Conservation (phyloP, 73 alveolate genomes). For the Paramecium tetraurelia region DNA sequence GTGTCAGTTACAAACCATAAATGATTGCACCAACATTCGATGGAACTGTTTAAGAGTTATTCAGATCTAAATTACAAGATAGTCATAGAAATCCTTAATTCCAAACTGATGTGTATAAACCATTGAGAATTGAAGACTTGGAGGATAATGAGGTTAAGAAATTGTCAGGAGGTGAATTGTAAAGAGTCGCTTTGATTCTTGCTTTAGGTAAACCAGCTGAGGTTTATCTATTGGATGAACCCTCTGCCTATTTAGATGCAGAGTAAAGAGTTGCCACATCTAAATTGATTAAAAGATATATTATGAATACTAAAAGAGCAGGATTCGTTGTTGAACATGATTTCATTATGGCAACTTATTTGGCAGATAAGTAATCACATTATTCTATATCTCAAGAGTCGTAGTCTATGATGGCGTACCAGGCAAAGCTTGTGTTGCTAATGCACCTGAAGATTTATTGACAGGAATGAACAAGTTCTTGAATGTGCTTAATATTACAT, state of each 20-base stretch:
- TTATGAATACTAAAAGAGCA: conserved; percentile 84
- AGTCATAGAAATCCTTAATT: conserved; percentile 85
- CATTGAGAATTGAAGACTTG: conserved; percentile 89
- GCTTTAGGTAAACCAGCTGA: conserved; percentile 98
- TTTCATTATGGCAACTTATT: conserved; percentile 98
- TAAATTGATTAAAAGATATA: conserved; percentile 95
- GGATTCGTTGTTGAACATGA: conserved; percentile 99
- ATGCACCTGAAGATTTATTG: conserved; percentile 91
- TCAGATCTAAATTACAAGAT: conserved; percentile 77
- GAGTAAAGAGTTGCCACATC: conserved; percentile 97
- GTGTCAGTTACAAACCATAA: conserved; percentile 95
- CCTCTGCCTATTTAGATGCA: conserved; percentile 98
- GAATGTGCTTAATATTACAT: conserved; percentile 91
- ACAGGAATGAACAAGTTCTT: conserved; percentile 98
- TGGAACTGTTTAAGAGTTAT: conserved; percentile 90
- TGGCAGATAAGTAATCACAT: conserved; percentile 91
- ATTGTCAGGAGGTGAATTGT: conserved; percentile 96
- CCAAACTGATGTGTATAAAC: conserved; percentile 95
- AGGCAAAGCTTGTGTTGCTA: conserved; percentile 86
- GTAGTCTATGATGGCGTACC: conserved; percentile 93
- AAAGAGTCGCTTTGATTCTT: conserved; percentile 95
- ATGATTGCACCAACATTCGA: conserved; percentile 93
- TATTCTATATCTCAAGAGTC: conserved; percentile 82
- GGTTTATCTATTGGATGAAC: conserved; percentile 97
- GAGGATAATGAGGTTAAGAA: conserved; percentile 77